Base-by-base conservation (phyloP, 768 basidiomycete genomes). In the Inosperma sp. region DNA sequence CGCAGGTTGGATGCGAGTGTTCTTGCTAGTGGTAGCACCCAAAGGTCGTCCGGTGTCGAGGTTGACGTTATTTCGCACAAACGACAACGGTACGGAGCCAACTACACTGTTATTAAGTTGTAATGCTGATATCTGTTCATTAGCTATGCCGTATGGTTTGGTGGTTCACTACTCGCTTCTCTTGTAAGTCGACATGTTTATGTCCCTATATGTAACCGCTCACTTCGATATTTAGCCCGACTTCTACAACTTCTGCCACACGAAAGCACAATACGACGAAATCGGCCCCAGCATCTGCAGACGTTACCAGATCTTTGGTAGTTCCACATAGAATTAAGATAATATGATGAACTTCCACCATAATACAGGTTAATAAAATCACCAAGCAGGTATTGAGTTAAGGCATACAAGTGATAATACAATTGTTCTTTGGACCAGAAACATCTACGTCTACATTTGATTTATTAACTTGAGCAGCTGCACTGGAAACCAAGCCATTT, bases 41-140 rank as follows among this genome's bases (percentile, higher is more conserved):
- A 83, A 60, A 86, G 84, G 76, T 97, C 94, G 7, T 90, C 91
- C 21, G 95, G 96, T 21, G 90, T 98, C 17, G 95, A 97, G 46
- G 94, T 98, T 55, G 94, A 99, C 54, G 95, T 99, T 62, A 96
- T 98, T 64, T 89, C 88, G 7, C 96, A 99, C 79, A 97, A 97
- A 73, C 86, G 92, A 51, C 95, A 98, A 74, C 79, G 93, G 78
- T 93, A 68, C 62, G 72, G 59, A 16, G 36, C 14, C 8, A 42
- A 36, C 7, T 5, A 7, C 8, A 41, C 16, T 9, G n/a, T 49
- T 12, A 14, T 36, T 12, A n/a, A 26, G 9, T 7, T 23, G 4
- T 22, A 4, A 13, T 26, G 14, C 27, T 43, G 25, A 44, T 27
- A 16, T 39, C 39, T 39, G 36, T 35, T 43, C 23, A 4, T 17